Conservation (phyloP, 768 basidiomycete species). For the Termitomyces sp. region DNA sequence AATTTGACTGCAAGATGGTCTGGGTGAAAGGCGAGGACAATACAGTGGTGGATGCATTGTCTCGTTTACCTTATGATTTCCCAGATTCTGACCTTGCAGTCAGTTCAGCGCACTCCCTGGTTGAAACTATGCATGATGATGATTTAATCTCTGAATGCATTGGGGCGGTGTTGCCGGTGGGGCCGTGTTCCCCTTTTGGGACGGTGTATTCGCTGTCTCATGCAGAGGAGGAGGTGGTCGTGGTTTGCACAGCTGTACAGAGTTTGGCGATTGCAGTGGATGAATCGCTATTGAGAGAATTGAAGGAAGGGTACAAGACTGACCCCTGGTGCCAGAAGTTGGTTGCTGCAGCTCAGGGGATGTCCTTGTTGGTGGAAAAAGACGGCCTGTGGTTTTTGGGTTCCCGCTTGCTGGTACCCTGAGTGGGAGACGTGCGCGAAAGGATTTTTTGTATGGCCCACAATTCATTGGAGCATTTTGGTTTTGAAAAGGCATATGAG, state of each 20-base stretch:
- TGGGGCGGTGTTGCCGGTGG: not conserved
- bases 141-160: not conserved
- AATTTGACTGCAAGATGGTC: slow-evolving; percentile 30
- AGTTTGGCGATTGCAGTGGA: no score
- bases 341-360: not conserved
- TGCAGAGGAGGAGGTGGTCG: not conserved
- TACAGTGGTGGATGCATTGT: slow-evolving; percentile 31
- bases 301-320: not conserved
- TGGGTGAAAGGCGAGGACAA: slow-evolving; percentile 34
- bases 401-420: not conserved
- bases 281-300: no score
- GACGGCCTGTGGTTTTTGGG: not conserved
- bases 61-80: slow-evolving; percentile 5
- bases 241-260: no score
- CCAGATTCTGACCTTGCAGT: not conserved
- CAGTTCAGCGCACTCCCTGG: not conserved
- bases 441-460: slow-evolving; percentile 24
- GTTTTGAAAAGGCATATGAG: slow-evolving; percentile 27
- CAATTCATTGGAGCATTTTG: slow-evolving; percentile 28
- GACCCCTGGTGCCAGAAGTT: not conserved
- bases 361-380: no score
- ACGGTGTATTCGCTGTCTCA: not conserved
- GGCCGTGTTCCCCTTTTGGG: not conserved
- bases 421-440: not conserved
- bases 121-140: not conserved